Evolutionary conservation across 352 stramenopile species (phyloP), one percentile per base, ranked within the genome.

Genomic region (Phytopythium helicoides): DNA sequence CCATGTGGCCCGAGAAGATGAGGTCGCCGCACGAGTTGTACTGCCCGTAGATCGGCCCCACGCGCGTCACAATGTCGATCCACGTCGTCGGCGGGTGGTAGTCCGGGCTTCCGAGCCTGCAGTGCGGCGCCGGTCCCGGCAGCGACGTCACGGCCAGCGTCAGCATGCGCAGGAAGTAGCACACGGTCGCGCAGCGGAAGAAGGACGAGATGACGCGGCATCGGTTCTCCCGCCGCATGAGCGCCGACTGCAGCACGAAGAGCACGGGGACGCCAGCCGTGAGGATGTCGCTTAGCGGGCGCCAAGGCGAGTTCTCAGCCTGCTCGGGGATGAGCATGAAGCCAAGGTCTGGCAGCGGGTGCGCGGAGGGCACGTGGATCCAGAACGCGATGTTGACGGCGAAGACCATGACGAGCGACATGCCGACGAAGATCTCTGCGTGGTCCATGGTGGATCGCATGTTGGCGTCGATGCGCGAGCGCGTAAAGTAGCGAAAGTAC

Each of bases 11-110:
- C 42, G 79, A 90, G 54, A 90, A 90, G 28, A 90, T 81, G 23
- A 90, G 70, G 56, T 90, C 80, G 14, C 80, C 80, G 49, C 80
- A 90, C 28, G 80, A 88, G 54, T 82, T 88, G 73, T 84, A 81
- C 54, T 85, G 81, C 48, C 76, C 76, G 66, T 87, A 87, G 51
- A 87, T 85, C 4, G 76, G 76, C 8, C 76, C 76, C n/a, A 87
- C 71, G 51, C 72, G 68, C 35, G 78, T 89, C 51, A 86, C 67
- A 33, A 91, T 83, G 53, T 91, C 81, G 56, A 87, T 81, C 76
- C 78, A 91, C 9, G 56, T 82, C 16, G 62, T 62, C 5, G 81
- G 81, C 42, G 81, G 78, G 42, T 74, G 68, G 62, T 88, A 89
- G 44, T 82, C 66, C 6, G 64, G 50, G 45, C 66, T 81, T 16